Conservation (phyloP, 2,329 filamentous ascomycete species). For the Fusarium pseudograminearum region DNA sequence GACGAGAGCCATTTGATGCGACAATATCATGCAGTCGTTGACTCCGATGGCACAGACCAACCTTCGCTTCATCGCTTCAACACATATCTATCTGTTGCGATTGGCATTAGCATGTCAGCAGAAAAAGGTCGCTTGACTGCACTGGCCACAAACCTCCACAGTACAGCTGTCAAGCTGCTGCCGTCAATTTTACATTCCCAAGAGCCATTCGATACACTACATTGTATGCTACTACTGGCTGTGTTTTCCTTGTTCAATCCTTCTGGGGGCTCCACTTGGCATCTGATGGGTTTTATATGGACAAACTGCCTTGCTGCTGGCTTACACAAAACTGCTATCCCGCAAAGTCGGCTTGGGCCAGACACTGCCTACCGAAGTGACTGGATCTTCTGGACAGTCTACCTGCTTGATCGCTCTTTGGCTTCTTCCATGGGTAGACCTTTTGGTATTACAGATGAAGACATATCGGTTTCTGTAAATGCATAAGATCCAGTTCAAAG, state of each 20-base stretch:
- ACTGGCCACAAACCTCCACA: background rate
- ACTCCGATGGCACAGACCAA: accelerated
- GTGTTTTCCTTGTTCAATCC: slow-evolving; percentile 20
- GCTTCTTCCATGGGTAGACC: slow-evolving; percentile 10
- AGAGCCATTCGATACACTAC: slow-evolving; percentile 7
- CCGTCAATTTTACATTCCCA: slow-evolving; percentile 3
- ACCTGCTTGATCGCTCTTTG: slow-evolving; percentile 15
- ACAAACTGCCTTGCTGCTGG: slow-evolving; percentile 26
- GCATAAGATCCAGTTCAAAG: accelerated
- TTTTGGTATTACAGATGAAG: slow-evolving; percentile 5
- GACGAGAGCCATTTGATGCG: background rate
- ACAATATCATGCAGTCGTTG: slow-evolving; percentile 9
- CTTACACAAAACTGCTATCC: background rate
- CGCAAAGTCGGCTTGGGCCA: background rate
- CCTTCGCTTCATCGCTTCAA: slow-evolving; percentile 11
- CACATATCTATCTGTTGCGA: slow-evolving; percentile 3
- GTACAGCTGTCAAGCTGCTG: slow-evolving; percentile 5
- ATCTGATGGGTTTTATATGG: slow-evolving; percentile 19
- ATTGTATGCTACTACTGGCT: slow-evolving; percentile 23
- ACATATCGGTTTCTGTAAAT: slow-evolving; percentile 6
- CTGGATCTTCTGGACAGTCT: slow-evolving; percentile 30
- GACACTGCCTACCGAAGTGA: background rate
- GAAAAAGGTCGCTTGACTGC: background rate
- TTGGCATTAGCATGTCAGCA: slow-evolving; percentile 24
- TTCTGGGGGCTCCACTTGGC: slow-evolving; percentile 16